phyloP scores from a whole-genome alignment of 805 yeast species.

The Ogataea kodamae region DNA sequence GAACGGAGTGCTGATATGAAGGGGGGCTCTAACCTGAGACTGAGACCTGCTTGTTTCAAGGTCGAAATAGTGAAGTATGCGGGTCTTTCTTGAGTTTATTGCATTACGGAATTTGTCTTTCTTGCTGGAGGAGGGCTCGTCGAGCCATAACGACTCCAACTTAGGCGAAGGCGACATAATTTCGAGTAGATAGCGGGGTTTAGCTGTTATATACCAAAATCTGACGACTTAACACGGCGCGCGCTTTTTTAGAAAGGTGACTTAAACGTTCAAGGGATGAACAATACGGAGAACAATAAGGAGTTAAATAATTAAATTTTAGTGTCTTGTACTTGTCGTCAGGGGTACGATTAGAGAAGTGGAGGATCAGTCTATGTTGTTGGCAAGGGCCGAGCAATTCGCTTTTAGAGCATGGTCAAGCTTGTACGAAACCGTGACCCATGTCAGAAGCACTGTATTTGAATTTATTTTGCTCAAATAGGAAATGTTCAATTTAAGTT shows the following conservation, averaged over 20 bases:
- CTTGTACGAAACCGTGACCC: no score
- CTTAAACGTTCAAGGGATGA: constrained; percentile 3
- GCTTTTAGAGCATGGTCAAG: no score
- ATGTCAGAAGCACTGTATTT: no score
- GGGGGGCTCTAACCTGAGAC: constrained; percentile 10
- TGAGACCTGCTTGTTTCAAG: constrained; percentile 11
- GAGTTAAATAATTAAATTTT: no score
- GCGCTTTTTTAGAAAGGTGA: constrained; percentile 3
- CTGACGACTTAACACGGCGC: constrained; percentile 4
- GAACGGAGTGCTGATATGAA: constrained; percentile 32
- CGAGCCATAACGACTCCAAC: constrained; percentile 26
- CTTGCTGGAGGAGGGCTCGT: constrained; percentile 14
- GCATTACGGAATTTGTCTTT: constrained; percentile 12
- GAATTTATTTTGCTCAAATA: no score
- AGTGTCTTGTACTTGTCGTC: no score
- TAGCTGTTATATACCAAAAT: constrained; percentile 2
- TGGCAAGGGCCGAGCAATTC: no score
- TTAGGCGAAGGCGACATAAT: constrained; percentile 21
- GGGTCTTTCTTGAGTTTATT: constrained; percentile 13
- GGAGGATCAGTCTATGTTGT: no score
- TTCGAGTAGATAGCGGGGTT: not conserved
- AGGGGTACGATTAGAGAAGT: no score
- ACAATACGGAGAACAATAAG: constrained; percentile 8
- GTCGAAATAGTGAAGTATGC: constrained; percentile 21
- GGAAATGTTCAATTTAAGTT: no score